Conservation (phyloP, 768 basidiomycete genomes). For the Sistotremastrum niveocremeum region DNA sequence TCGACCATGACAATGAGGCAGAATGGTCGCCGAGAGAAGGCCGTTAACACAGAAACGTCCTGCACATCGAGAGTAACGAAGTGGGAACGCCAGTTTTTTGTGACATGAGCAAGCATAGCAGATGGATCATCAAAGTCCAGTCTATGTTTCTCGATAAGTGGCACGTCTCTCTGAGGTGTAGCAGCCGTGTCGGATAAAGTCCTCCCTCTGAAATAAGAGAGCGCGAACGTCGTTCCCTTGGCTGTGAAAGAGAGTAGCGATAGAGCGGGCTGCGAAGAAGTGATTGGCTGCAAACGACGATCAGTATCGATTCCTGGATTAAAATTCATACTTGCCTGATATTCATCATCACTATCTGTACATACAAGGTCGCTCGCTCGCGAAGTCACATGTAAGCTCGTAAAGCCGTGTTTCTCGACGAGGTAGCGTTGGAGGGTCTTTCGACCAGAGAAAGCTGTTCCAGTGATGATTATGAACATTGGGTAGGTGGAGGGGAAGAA, state of each 20-base stretch:
- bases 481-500: no score
- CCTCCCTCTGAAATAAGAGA: conserved; percentile 18
- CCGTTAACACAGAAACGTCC: conserved; percentile 40
- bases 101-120: conserved; percentile 59
- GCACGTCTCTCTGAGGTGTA: no score
- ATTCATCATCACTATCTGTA: no score
- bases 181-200: no score
- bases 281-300: conserved; percentile 9
- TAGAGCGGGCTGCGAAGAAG: conserved; percentile 7
- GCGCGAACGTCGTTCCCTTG: conserved; percentile 19
- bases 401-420: no score
- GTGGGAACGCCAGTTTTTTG: conserved; percentile 63
- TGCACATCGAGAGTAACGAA: conserved; percentile 68
- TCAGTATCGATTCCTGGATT: no score
- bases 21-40: conserved; percentile 78
- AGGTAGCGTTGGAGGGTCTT: conserved; percentile 18
- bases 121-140: conserved; percentile 12
- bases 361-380: no score
- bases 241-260: conserved; percentile 11
- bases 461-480: conserved; percentile 22
- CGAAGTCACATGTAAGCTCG: no score
- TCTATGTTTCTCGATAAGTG: no score
- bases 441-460: conserved; percentile 20
- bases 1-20: conserved; percentile 77
- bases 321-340: no score